phyloP scores from a whole-genome alignment of 1,284 basidiomycete genomes.

The Pascua guehoae region DNA sequence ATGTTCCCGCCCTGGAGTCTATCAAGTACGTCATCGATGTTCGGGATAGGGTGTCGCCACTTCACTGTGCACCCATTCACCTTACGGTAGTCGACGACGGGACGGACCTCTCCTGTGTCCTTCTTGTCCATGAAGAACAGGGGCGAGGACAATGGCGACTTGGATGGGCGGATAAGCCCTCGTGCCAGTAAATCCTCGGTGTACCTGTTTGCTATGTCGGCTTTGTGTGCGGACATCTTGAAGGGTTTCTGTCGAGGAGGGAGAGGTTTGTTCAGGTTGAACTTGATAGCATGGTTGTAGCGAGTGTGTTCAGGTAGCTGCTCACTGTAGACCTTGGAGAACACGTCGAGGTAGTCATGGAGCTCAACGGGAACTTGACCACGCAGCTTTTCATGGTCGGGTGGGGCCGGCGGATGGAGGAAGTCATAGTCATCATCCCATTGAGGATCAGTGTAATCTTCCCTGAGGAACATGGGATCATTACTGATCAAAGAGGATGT shows the following conservation, averaged over 20 bases:
- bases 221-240: no score
- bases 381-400: neutral
- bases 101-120: slow-evolving; percentile 43
- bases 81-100: slow-evolving; percentile 52
- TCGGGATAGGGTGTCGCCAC: slow-evolving; percentile 35
- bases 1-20: slow-evolving; percentile 31
- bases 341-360: no score
- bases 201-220: slow-evolving; percentile 18
- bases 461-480: no score
- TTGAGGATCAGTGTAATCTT: no score
- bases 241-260: neutral
- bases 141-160: neutral
- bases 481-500: no score
- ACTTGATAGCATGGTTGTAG: neutral
- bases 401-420: neutral
- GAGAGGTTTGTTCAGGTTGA: neutral
- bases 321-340: no score
- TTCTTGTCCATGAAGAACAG: slow-evolving; percentile 55
- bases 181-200: slow-evolving; percentile 48
- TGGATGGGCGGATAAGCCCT: neutral
- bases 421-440: no score
- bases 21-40: slow-evolving; percentile 30
- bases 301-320: no score
- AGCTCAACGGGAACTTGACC: neutral
- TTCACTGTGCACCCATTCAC: slow-evolving; percentile 52